Evolutionary conservation across 192 early-diverging fungal genomes (phyloP), one percentile per base, ranked within the genome.

Genomic region (Podila epicladia): DNA sequence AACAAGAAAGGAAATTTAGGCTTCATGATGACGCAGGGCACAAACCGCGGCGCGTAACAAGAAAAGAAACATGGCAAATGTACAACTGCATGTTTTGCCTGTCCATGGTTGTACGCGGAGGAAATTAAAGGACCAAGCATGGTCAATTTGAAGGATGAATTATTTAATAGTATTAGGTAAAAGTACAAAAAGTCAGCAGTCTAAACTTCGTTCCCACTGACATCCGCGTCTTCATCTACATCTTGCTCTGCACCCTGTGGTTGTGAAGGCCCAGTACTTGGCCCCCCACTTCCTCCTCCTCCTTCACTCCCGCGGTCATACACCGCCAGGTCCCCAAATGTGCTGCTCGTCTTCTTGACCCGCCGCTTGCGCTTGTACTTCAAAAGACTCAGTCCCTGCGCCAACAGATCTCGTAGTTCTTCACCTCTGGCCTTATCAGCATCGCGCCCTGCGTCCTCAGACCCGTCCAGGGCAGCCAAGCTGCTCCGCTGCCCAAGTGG

Each of bases 331-430:
- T 41, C 37, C 26, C 67, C 67, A 69, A 69, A 69, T 19, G 67
- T 69, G 15, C 51, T 55, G 19, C 67, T 69, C 32, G n/a, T 48
- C 67, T 20, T 59, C 67, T 33, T 67, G 19, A 24, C 35, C 20
- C 19, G 20, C 20, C 32, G 59, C 31, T 28, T 55, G 11, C 53
- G 53, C 20, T 55, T 55, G 53, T 55, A 55, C 22, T 26, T n/a
- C 53, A 55, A 55, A 26, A 55, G 53, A 26, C 53, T 55, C 53
- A 55, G 24, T 17, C 53, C 53, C 24, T 55, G 53, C 6, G 53
- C 53, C 20, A 55, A 22, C 2, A 55, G 4, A 2, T 55, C 53
- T 26, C 53, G n/a, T 6, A 55, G 53, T 3, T n/a, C 53, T 22
- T 55, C 53, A 4, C 8, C 53, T 45, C 41, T 45, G 15, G 13